phyloP scores from a whole-genome alignment of 345 rosid genomes.

The Hibiscus tridactylites region DNA sequence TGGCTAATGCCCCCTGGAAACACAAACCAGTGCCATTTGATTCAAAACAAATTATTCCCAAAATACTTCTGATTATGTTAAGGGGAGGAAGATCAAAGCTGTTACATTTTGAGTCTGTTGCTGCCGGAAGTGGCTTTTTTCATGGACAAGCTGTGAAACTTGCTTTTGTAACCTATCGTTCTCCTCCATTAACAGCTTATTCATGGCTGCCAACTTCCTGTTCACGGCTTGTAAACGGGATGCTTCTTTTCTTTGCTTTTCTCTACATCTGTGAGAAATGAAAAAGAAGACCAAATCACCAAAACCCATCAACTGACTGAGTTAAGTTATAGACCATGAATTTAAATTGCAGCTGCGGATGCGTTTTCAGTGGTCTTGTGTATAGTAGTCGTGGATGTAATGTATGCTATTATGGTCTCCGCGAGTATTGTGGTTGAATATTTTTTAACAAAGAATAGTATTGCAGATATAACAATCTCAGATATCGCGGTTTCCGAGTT shows the following conservation, averaged over 20 bases:
- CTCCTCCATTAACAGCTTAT: conserved; percentile 80
- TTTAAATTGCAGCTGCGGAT: no score
- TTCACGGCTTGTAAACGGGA: conserved; percentile 76
- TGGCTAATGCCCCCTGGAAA: conserved; percentile 42
- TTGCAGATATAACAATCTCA: no score
- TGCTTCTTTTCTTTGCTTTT: conserved; percentile 72
- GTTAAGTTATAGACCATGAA: neutral
- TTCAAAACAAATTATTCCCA: neutral
- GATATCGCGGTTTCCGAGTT: no score
- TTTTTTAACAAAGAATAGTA: no score
- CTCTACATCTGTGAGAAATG: conserved; percentile 47
- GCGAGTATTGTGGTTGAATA: no score
- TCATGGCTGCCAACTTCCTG: conserved; percentile 74
- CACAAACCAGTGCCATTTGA: neutral
- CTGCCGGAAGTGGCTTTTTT: conserved; percentile 62
- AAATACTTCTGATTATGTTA: neutral
- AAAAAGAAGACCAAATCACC: neutral
- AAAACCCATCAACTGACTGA: neutral
- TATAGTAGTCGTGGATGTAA: no score
- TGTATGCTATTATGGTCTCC: no score
- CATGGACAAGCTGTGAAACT: conserved; percentile 69
- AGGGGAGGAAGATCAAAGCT: neutral
- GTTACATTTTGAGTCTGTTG: conserved; percentile 59
- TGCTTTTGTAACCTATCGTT: conserved; percentile 81
- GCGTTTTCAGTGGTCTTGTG: no score